Percentiles rank a stretch among this genome's conserved stretches.
phyloP scores from a whole-genome alignment of 345 rosid genomes.

The Brassica incana region DNA sequence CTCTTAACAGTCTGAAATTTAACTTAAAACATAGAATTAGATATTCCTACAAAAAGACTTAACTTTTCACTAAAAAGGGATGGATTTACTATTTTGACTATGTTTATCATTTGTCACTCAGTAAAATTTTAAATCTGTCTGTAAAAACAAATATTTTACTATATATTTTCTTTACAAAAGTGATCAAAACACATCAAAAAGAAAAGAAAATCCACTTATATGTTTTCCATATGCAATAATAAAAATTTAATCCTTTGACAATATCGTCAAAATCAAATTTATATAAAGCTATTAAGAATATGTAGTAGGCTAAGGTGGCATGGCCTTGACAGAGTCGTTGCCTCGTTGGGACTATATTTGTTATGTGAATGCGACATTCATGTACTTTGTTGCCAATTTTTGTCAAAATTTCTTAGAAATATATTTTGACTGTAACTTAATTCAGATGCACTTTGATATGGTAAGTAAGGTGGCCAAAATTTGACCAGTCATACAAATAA shows the following conservation, averaged over 20 bases:
- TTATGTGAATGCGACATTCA: constrained; percentile 2
- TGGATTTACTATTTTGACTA: too few relatives aligned
- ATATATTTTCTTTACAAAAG: too few relatives aligned
- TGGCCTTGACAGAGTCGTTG: background rate
- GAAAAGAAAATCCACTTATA: background rate
- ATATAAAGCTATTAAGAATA: background rate
- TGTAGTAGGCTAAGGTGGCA: background rate
- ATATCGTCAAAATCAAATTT: background rate
- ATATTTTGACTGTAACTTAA: background rate
- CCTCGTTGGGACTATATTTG: background rate
- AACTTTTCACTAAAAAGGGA: too few relatives aligned
- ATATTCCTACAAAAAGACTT: too few relatives aligned
- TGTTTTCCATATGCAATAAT: background rate
- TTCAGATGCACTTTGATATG: background rate
- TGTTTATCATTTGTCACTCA: too few relatives aligned
- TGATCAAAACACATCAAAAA: background rate
- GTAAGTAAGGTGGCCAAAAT: constrained; percentile 1
- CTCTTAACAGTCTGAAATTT: too few relatives aligned
- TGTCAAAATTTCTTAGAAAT: background rate
- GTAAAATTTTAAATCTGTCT: too few relatives aligned
- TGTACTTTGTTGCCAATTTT: background rate
- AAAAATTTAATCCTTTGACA: background rate
- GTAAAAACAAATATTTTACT: too few relatives aligned
- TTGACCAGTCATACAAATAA: background rate
- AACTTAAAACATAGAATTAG: too few relatives aligned